phyloP scores from a whole-genome alignment of 2,329 filamentous ascomycete genomes.

The Polytolypa hystricis region DNA sequence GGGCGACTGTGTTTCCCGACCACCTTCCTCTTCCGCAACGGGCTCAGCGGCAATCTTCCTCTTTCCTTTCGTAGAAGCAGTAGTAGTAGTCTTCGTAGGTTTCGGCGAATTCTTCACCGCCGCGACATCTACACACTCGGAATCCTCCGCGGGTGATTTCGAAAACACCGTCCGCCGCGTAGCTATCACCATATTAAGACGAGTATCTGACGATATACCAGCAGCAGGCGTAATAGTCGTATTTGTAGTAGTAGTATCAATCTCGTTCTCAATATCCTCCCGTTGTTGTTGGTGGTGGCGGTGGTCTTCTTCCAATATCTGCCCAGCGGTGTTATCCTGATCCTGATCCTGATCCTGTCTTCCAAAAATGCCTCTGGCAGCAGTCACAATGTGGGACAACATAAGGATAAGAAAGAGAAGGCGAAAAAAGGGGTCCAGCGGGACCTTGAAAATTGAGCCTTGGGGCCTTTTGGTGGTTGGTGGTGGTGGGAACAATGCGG shows the following conservation, averaged over 20 bases:
- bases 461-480: no score
- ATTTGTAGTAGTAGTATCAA: no score
- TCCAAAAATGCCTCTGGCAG: slow-evolving; percentile 31
- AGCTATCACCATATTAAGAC: slow-evolving; percentile 24
- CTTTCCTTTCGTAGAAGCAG: slow-evolving; percentile 14
- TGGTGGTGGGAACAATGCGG: no score
- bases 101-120: slow-evolving; percentile 8
- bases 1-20: background rate
- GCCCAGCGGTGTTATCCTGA: no score
- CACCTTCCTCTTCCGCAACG: background rate
- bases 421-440: no score
- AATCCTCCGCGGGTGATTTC: slow-evolving; percentile 7
- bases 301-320: no score
- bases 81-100: slow-evolving; percentile 9
- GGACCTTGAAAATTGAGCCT: no score
- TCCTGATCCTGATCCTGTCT: slow-evolving; percentile 23
- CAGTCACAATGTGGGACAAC: slow-evolving; percentile 32
- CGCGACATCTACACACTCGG: slow-evolving; percentile 1
- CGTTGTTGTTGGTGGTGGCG: no score
- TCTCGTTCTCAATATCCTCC: no score
- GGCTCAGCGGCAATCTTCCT: background rate
- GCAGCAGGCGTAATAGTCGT: no score
- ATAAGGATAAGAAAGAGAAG: no score
- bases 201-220: slow-evolving; percentile 6
- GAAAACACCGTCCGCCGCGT: slow-evolving; percentile 21